Evolutionary conservation across 2,329 filamentous ascomycete genomes (phyloP).

Genomic region (Dactylellina leptospora): DNA sequence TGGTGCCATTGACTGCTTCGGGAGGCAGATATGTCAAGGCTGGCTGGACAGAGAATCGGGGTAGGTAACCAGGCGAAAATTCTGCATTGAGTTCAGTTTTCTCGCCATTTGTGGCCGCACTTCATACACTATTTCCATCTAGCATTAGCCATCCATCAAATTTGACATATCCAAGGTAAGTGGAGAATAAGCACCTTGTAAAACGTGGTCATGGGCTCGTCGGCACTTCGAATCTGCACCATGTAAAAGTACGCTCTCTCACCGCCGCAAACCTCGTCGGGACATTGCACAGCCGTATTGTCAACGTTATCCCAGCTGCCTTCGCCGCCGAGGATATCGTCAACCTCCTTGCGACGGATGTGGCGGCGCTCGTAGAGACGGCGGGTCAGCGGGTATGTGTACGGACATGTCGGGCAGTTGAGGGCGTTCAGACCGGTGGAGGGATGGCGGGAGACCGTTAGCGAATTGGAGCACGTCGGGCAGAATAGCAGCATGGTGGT

Average conservation of each 20-base stretch:
- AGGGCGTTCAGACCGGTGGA: constrained; percentile 75
- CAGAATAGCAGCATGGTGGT: constrained; percentile 66
- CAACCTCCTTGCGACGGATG: constrained; percentile 88
- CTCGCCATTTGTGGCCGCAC: constrained; percentile 73
- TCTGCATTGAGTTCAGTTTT: constrained; percentile 63
- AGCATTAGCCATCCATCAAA: constrained; percentile 30
- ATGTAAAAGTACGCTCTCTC: constrained; percentile 92
- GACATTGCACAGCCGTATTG: constrained; percentile 81
- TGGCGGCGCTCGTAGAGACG: constrained; percentile 79
- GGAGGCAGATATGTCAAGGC: background rate
- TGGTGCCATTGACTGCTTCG: too few relatives aligned
- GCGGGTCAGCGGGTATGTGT: constrained; percentile 82
- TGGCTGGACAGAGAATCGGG: too few relatives aligned
- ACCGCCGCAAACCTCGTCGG: constrained; percentile 80
- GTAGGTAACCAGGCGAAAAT: background rate
- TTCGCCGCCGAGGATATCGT: constrained; percentile 83
- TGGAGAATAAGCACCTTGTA: constrained; percentile 71
- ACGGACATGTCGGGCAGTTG: constrained; percentile 94
- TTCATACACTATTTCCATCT: constrained; percentile 68
- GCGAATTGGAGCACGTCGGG: constrained; percentile 82
- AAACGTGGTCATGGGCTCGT: constrained; percentile 98
- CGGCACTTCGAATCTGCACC: constrained; percentile 95
- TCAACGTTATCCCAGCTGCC: constrained; percentile 92
- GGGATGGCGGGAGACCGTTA: constrained; percentile 68
- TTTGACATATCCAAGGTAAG: background rate